Percentiles rank a stretch among this genome's conserved stretches.
These are phyloP conservation scores for Penicillium paxilli DNA, from an alignment of 495 filamentous ascomycete species.

Conservation along the genomic window DNA sequence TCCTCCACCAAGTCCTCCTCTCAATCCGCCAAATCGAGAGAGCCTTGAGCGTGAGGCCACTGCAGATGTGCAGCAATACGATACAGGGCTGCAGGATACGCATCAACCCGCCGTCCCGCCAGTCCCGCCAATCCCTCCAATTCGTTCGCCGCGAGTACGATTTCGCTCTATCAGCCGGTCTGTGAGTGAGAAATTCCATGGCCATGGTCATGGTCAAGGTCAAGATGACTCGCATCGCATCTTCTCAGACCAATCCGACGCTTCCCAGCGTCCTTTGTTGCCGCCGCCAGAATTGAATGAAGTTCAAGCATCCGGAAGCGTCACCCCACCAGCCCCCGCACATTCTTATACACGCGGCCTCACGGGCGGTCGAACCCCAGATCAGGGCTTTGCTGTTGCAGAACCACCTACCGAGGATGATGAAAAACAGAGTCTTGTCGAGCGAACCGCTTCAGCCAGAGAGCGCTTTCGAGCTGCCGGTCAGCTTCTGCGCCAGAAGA, in stretches of 20 bases:
- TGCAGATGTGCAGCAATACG: constrained; percentile 18
- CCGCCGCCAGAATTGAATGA: constrained; percentile 16
- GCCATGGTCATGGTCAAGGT: background rate
- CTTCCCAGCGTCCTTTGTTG: constrained; percentile 17
- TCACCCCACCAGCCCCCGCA: constrained; percentile 29
- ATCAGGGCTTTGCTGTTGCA: background rate
- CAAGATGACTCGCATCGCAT: constrained; percentile 1
- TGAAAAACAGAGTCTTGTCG: constrained; percentile 17
- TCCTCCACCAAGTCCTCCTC: background rate
- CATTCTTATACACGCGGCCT: constrained; percentile 19
- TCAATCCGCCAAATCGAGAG: constrained; percentile 5
- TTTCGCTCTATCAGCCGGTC: constrained; percentile 25
- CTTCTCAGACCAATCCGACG: constrained; percentile 9
- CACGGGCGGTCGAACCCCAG: constrained; percentile 6
- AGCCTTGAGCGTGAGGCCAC: constrained; percentile 19
- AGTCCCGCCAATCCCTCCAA: background rate
- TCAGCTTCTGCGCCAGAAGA: constrained; percentile 39
- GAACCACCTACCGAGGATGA: background rate
- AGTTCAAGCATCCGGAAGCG: constrained; percentile 21
- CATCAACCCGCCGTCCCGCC: constrained; percentile 8
- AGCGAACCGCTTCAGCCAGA: constrained; percentile 20
- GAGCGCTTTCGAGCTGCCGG: constrained; percentile 36
- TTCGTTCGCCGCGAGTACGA: constrained; percentile 24
- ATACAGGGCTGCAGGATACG: constrained; percentile 7
- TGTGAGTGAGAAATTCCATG: constrained; percentile 9